phyloP scores from a whole-genome alignment of 78 protist species.

The Dictyostelium citrinum region DNA sequence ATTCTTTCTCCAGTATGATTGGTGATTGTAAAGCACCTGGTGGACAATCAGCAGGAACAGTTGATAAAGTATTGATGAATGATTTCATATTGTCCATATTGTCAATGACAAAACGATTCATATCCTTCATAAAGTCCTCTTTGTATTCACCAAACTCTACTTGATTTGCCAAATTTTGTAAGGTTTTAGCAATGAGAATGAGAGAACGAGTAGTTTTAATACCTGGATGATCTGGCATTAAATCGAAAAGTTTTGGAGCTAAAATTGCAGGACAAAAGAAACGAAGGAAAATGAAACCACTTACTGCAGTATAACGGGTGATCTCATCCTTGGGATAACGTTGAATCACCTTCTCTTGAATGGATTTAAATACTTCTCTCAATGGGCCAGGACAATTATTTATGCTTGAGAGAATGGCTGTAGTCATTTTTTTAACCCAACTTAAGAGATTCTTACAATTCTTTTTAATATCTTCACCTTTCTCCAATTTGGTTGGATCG shows the following conservation, averaged over 20 bases:
- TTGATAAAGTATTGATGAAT: conserved; percentile 32
- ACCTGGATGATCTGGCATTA: conserved; percentile 81
- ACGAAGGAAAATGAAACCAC: conserved; percentile 87
- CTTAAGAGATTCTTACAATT: conserved; percentile 33
- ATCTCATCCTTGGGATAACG: conserved; percentile 54
- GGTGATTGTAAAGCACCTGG: conserved; percentile 33
- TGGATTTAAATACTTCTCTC: conserved; percentile 47
- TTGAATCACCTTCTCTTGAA: conserved; percentile 48
- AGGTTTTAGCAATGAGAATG: conserved; percentile 87
- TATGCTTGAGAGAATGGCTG: conserved; percentile 23
- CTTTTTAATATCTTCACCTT: conserved; percentile 57
- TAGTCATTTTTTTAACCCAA: conserved; percentile 35
- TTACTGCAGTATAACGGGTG: conserved; percentile 78
- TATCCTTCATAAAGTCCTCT: conserved; percentile 81
- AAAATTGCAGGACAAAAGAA: conserved; percentile 90
- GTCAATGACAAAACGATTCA: conserved; percentile 70
- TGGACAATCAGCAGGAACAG: conserved; percentile 47
- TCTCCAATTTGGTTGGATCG: conserved; percentile 77
- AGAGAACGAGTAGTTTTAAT: conserved; percentile 74
- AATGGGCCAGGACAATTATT: conserved; percentile 51
- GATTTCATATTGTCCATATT: conserved; percentile 55
- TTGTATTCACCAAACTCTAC: conserved; percentile 80
- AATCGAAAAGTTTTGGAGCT: conserved; percentile 86
- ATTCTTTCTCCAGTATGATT: conserved; percentile 51
- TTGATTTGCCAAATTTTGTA: conserved; percentile 87